Evolutionary conservation across 345 rosid species (phyloP), one percentile per base, ranked within the genome.

Genomic region (Brassica incana): DNA sequence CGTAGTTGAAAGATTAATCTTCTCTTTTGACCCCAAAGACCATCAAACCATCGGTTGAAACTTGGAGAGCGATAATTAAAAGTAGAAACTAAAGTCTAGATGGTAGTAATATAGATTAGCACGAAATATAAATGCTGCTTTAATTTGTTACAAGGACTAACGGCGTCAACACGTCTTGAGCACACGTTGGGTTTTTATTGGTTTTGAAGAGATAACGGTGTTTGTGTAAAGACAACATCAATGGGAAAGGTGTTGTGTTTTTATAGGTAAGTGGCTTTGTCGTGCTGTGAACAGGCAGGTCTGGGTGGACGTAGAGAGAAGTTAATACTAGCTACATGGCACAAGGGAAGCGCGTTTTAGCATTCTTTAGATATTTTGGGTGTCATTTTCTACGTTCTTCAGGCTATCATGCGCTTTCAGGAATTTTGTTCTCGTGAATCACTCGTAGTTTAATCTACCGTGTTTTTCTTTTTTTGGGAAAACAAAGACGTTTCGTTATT

Each of bases 241-340:
- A 76, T 67, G 81, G 81, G 84, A 84, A 88, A 86, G 86, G 65
- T 86, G 88, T 88, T 84, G 84, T 82, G 87, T 84, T 85, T 88
- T 85, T 86, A 84, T 75, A 78, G 89, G 88, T 84, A 87, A 90
- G 75, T 84, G 88, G 87, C 78, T 75, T 85, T 90, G 93, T 89
- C 92, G 90, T 86, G 90, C 92, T 81, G 83, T 85, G 76, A 86
- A 90, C 97, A 80, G 86, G 92, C 92, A 90, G 84, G 89, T 85
- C 83, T 83, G 80, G 86, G 83, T 78, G 85, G 87, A 74, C 63
- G 83, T 36, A 77, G 78, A 75, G 78, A 25, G 67, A 50, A n/a
- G 58, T 27, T 52, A 76, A 38, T 58, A 27, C 30, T 27, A 35
- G 63, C 12, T 58, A 73, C 78, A 67, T 56, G 64, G 82, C 82